Conservation (phyloP, 495 filamentous ascomycete species). For the Trichocladium antarcticum region DNA sequence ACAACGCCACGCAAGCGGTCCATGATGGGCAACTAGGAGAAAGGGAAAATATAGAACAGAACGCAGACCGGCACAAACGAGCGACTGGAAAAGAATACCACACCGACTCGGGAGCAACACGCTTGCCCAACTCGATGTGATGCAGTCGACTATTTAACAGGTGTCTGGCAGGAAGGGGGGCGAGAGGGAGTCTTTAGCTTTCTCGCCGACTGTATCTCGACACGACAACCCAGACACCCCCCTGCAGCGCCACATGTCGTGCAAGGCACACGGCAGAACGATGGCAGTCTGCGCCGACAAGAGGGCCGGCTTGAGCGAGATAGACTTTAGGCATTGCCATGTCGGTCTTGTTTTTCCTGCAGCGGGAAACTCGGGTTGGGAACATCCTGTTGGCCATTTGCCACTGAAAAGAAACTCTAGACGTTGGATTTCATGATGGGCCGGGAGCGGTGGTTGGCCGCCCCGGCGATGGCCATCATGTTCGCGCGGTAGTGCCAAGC, state of each 20-base stretch:
- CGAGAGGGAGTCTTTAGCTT: not conserved
- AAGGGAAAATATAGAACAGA: not conserved
- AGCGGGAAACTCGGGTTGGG: not conserved
- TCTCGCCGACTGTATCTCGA: not conserved
- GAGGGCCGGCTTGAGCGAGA: slow-evolving; percentile 2
- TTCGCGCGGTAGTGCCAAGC: not conserved
- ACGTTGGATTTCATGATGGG: not conserved
- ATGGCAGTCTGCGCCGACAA: not conserved
- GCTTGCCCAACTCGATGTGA: not conserved
- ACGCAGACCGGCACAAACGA: slow-evolving; percentile 5
- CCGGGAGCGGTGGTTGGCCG: not conserved
- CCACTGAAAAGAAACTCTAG: not conserved
- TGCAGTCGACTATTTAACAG: slow-evolving; percentile 9
- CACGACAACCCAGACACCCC: not conserved
- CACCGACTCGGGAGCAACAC: not conserved
- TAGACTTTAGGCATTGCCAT: slow-evolving; percentile 7
- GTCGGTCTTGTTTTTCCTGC: not conserved
- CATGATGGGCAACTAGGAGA: slow-evolving; percentile 15
- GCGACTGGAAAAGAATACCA: slow-evolving; percentile 4
- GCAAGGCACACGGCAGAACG: slow-evolving; percentile 6
- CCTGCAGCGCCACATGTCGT: slow-evolving; percentile 14
- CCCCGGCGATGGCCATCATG: not conserved
- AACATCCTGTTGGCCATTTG: not conserved
- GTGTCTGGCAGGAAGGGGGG: not conserved
- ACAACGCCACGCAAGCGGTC: slow-evolving; percentile 11